Evolutionary conservation across 1,139 yeast species (phyloP), one percentile per base, ranked within the genome.

Genomic region (Cylindricascospora bacillispora): DNA sequence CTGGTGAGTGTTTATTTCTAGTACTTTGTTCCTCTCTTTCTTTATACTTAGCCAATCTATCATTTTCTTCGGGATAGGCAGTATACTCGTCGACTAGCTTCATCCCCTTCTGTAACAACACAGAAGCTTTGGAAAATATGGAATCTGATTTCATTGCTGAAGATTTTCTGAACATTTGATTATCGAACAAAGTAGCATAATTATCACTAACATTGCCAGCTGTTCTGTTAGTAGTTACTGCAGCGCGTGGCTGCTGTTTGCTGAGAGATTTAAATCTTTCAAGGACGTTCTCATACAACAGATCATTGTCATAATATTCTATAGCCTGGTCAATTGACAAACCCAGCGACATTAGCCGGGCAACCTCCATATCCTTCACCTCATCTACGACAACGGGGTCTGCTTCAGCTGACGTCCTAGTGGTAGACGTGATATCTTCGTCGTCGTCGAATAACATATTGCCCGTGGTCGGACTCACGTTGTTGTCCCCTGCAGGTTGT

Each of bases 341-440:
- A 3, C 47, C 54, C 26, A 52, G 31, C 1, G 56, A 50, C 56
- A 52, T 50, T 27, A 52, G 27, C 28, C 35, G 41, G 1, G 57
- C 54, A 13, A 52, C 40, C 31, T 52, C 56, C 54, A 49, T 47
- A 31, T 52, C 57, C 28, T 36, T 44, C 3, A 47, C 48, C 29
- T 50, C 55, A 32, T 52, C 56, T 3, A 48, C 45, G 6, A 46
- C 33, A 15, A 26, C 10, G 4, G n/a, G n/a, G n/a, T n/a, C n/a
- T n/a, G n/a, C n/a, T n/a, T n/a, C n/a, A n/a, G n/a, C n/a, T n/a
- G n/a, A n/a, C n/a, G n/a, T n/a, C n/a, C n/a, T n/a, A n/a, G n/a
- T n/a, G n/a, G n/a, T n/a, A n/a, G n/a, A n/a, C n/a, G n/a, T n/a
- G n/a, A n/a, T n/a, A n/a, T n/a, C n/a, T n/a, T n/a, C n/a, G n/a